These are phyloP conservation scores for Globisporangium spiculum DNA, from an alignment of 352 stramenopile genomes.

Conservation along the genomic window DNA sequence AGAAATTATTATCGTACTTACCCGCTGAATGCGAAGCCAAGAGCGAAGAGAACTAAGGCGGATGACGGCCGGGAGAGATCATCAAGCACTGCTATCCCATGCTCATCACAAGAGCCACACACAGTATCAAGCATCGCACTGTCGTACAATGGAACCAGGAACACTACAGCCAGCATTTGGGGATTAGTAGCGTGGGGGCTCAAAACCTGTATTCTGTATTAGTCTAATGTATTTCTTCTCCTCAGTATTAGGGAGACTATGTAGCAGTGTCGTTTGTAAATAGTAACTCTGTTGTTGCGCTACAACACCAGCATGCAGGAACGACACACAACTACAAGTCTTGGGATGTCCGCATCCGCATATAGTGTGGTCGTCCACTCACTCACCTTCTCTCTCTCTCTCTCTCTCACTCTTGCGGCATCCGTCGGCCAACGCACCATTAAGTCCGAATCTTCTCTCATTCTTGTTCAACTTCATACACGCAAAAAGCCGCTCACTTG, in stretches of 20 bases:
- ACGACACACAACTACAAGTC: background rate
- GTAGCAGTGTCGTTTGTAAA: background rate
- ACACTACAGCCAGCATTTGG: background rate
- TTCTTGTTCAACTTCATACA: background rate
- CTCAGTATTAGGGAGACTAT: background rate
- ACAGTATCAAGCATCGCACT: background rate
- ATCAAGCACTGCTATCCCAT: background rate
- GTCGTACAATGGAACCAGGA: no score
- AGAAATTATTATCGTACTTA: conserved; percentile 74
- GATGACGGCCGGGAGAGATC: background rate
- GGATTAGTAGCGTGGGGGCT: no score
- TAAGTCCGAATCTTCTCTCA: background rate
- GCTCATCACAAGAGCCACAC: background rate
- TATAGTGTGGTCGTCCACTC: no score
- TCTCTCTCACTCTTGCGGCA: background rate
- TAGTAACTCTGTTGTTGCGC: background rate
- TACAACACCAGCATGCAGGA: background rate
- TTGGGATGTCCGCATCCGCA: background rate
- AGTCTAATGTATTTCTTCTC: background rate
- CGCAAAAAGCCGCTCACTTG: background rate
- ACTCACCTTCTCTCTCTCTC: background rate
- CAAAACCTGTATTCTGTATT: background rate
- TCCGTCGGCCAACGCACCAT: background rate
- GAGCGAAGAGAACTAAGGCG: conserved; percentile 43
- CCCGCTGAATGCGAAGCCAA: conserved; percentile 78